Conservation (phyloP, 2,329 filamentous ascomycete species). For the Xylariaceae sp. region DNA sequence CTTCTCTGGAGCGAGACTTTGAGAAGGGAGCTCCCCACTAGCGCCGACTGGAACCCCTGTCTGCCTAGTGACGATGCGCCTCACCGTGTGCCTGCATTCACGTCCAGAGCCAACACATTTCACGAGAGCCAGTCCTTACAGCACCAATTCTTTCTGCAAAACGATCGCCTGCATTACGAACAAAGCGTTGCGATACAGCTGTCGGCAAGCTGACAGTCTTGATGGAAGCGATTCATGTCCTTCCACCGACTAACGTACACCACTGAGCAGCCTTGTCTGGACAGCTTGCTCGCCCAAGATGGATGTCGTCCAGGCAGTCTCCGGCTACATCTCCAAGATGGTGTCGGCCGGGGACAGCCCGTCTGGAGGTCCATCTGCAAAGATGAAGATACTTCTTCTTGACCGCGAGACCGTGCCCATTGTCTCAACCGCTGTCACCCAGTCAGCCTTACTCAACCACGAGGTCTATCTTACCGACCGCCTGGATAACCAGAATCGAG, state of each 20-base stretch:
- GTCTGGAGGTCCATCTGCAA: slow-evolving; percentile 65
- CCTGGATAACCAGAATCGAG: slow-evolving; percentile 80
- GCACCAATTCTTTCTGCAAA: background rate
- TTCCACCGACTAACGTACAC: too few species aligned
- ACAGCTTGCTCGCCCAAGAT: slow-evolving; percentile 47
- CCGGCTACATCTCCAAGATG: slow-evolving; percentile 96
- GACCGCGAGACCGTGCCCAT: slow-evolving; percentile 93
- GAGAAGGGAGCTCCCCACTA: slow-evolving; percentile 10
- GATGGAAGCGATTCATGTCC: too few species aligned
- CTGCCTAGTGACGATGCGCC: slow-evolving; percentile 21
- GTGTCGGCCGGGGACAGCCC: slow-evolving; percentile 75
- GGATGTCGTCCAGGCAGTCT: slow-evolving; percentile 91
- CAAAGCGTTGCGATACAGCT: too few species aligned
- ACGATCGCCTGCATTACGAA: too few species aligned
- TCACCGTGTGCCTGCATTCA: background rate
- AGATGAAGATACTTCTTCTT: slow-evolving; percentile 97
- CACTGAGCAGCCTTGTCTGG: too few species aligned
- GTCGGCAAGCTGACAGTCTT: too few species aligned
- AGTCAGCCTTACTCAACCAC: slow-evolving; percentile 90
- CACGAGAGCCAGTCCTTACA: background rate
- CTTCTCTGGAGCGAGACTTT: slow-evolving; percentile 19
- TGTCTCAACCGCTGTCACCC: slow-evolving; percentile 90
- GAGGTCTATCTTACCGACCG: slow-evolving; percentile 98
- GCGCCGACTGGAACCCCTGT: slow-evolving; percentile 15
- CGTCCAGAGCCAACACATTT: slow-evolving; percentile 4